These are phyloP conservation scores for Cercospora sesami DNA, from an alignment of 2,329 filamentous ascomycete genomes.

Conservation along the genomic window DNA sequence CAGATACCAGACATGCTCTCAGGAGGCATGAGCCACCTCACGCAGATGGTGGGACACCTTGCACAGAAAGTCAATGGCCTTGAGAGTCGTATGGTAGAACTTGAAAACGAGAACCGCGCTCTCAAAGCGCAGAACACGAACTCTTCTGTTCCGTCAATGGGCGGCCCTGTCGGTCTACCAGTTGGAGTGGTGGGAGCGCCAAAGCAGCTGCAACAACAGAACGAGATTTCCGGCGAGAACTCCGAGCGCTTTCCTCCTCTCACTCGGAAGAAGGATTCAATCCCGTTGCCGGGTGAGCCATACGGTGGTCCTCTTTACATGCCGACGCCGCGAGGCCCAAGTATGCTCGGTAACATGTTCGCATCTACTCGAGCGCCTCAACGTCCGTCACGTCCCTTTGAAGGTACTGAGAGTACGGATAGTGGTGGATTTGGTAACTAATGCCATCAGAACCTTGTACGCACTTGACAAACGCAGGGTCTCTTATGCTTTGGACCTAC, in stretches of 20 bases:
- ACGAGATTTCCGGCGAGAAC: not conserved
- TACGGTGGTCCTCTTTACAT: conserved; percentile 13
- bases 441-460: not conserved
- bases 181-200: not conserved
- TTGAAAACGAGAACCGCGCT: conserved; percentile 3
- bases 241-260: not conserved
- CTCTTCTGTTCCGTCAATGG: not conserved
- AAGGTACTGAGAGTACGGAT: not conserved
- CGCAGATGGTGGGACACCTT: not conserved
- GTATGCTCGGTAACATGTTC: conserved; percentile 2
- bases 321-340: not conserved
- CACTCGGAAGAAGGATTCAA: conserved; percentile 9
- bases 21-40: conserved; percentile 2
- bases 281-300: conserved; percentile 3
- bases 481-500: not conserved
- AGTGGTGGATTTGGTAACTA: not conserved
- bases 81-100: not conserved
- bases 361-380: not conserved
- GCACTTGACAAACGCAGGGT: not conserved
- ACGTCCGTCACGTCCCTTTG: not conserved
- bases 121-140: not conserved
- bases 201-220: not conserved
- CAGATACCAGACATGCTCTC: conserved; percentile 2
- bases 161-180: not conserved
- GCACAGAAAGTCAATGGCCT: conserved; percentile 5